phyloP scores from a whole-genome alignment of 257 asterid species.

The Penstemon newberryi region DNA sequence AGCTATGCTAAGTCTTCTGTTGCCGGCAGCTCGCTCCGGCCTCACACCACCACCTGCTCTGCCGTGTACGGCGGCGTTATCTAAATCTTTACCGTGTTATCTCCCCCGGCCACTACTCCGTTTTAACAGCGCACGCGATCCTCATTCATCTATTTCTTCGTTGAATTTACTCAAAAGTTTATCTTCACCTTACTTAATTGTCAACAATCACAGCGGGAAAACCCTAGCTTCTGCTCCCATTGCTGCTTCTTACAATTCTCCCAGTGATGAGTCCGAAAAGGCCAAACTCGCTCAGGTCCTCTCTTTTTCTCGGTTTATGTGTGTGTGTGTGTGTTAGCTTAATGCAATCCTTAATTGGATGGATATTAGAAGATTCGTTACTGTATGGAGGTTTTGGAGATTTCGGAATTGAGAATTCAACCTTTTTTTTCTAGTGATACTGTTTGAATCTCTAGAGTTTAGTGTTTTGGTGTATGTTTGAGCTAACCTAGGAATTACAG shows the following conservation, averaged over 20 bases:
- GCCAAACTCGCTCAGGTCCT: constrained; percentile 89
- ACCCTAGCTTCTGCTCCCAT: constrained; percentile 48
- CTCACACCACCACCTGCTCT: constrained; percentile 39
- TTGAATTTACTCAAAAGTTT: constrained; percentile 34
- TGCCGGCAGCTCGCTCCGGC: constrained; percentile 74
- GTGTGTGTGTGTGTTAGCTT: too few relatives aligned
- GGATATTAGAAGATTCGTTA: too few relatives aligned
- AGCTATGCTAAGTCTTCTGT: constrained; percentile 78
- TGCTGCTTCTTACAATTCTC: constrained; percentile 49
- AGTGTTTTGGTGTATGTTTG: constrained; percentile 29
- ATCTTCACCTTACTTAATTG: constrained; percentile 39
- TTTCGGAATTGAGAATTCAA: constrained; percentile 17
- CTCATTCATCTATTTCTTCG: constrained; percentile 39
- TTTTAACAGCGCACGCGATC: constrained; percentile 29
- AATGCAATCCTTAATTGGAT: too few relatives aligned
- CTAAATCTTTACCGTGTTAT: constrained; percentile 21
- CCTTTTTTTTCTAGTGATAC: constrained; percentile 14
- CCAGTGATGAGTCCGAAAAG: constrained; percentile 71
- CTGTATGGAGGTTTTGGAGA: background rate
- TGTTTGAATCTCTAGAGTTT: constrained; percentile 38
- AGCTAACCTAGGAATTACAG: constrained; percentile 12
- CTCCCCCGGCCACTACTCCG: constrained; percentile 30
- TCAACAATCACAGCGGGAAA: constrained; percentile 32
- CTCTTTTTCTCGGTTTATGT: background rate
- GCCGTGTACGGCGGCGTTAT: constrained; percentile 28